phyloP scores from a whole-genome alignment of 805 yeast genomes.

The Yamadazyma sp. region DNA sequence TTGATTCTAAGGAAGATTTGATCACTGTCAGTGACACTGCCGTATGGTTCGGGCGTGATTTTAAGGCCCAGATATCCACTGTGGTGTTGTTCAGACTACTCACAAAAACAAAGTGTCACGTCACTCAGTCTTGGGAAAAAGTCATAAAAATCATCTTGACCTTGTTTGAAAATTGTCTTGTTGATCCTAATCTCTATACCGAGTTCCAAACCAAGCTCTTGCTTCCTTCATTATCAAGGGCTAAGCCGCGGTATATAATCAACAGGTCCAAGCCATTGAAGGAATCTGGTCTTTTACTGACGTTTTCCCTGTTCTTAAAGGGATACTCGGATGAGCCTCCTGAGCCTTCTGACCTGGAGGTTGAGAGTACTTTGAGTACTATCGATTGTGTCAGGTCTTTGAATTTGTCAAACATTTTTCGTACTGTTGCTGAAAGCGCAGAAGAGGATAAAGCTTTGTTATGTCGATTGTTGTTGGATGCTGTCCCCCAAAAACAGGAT shows the following conservation, averaged over 20 bases:
- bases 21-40: slow-evolving; percentile 80
- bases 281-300: slow-evolving; percentile 79
- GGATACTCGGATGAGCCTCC: slow-evolving; percentile 82
- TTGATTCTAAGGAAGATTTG: slow-evolving; percentile 54
- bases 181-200: slow-evolving; percentile 59
- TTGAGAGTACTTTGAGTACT: slow-evolving; percentile 80
- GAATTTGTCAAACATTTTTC: slow-evolving; percentile 55
- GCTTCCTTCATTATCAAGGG: slow-evolving; percentile 55
- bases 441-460: slow-evolving; percentile 35
- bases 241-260: slow-evolving; percentile 66
- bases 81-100: slow-evolving; percentile 81
- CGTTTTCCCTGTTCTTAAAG: slow-evolving; percentile 88
- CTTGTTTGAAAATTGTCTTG: slow-evolving; percentile 69
- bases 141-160: slow-evolving; percentile 60
- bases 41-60: slow-evolving; percentile 83
- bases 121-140: slow-evolving; percentile 59
- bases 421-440: slow-evolving; percentile 43
- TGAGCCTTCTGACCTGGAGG: slow-evolving; percentile 92
- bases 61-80: slow-evolving; percentile 86
- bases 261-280: slow-evolving; percentile 63
- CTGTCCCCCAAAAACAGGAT: slow-evolving; percentile 27
- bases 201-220: slow-evolving; percentile 61
- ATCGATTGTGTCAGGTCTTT: slow-evolving; percentile 80
- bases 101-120: slow-evolving; percentile 52
- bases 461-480: slow-evolving; percentile 25